These are phyloP conservation scores for Gelatoporia subvermispora DNA, from an alignment of 768 basidiomycete species.

Conservation along the genomic window DNA sequence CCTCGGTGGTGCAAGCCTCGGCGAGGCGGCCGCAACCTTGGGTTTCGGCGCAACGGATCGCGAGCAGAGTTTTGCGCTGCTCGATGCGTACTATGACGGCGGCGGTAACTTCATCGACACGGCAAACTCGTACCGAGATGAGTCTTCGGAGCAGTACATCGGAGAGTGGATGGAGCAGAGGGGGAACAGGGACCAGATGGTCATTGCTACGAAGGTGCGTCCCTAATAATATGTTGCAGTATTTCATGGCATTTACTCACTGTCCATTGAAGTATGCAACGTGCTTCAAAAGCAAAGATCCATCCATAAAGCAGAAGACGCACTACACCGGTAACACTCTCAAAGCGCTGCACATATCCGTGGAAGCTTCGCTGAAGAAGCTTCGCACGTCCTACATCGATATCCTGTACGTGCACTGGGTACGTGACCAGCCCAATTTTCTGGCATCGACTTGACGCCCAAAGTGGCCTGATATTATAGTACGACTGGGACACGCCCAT, in stretches of 20 bases:
- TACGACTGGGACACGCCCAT: conserved; percentile 50
- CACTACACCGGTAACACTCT: conserved; percentile 40
- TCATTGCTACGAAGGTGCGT: conserved; percentile 37
- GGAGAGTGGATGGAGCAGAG: conserved; percentile 44
- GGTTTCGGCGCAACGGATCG: conserved; percentile 30
- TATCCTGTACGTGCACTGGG: conserved; percentile 48
- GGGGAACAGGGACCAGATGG: conserved; percentile 37
- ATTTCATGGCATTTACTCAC: neutral
- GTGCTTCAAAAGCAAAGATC: conserved; percentile 19
- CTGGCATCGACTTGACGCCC: neutral
- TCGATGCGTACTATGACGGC: conserved; percentile 22
- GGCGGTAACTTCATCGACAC: conserved; percentile 33
- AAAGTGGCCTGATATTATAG: neutral
- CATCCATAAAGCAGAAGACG: conserved; percentile 23
- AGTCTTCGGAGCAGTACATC: conserved; percentile 32
- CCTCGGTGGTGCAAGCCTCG: conserved; percentile 34
- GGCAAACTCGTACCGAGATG: conserved; percentile 33
- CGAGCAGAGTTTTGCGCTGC: conserved; percentile 28
- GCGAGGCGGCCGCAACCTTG: conserved; percentile 27
- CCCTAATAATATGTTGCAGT: no score
- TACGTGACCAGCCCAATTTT: neutral
- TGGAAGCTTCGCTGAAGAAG: conserved; percentile 39
- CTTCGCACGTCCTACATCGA: conserved; percentile 60
- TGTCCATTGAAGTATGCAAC: conserved; percentile 19
- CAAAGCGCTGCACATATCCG: conserved; percentile 29